Conservation (phyloP, 441 rosid genomes). For the Adansonia gregorii region DNA sequence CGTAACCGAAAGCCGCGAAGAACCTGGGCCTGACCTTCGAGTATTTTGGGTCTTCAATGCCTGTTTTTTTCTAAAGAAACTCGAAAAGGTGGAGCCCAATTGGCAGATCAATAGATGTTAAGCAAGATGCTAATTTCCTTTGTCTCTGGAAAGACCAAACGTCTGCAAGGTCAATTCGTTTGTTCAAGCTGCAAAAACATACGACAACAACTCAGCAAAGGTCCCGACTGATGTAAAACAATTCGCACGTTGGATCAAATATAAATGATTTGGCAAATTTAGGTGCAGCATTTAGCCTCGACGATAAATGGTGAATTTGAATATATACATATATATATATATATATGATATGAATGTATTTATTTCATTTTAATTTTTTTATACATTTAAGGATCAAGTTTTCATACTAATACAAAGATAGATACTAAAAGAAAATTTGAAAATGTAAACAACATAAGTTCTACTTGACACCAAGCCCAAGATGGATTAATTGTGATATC, state of each 20-base stretch:
- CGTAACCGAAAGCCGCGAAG: too few species aligned
- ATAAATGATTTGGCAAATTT: too few species aligned
- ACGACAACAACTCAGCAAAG: not conserved
- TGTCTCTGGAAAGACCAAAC: not conserved
- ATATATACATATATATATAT: too few species aligned
- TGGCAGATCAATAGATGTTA: too few species aligned
- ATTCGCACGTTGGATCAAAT: not conserved
- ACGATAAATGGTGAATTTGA: not conserved
- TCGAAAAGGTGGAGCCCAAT: not conserved
- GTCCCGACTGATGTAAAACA: not conserved
- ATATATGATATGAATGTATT: too few species aligned
- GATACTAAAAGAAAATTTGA: not conserved
- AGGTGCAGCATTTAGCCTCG: not conserved
- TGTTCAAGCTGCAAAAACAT: not conserved
- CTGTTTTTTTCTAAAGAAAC: not conserved
- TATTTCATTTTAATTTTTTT: too few species aligned
- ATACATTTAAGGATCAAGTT: too few species aligned
- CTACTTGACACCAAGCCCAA: not conserved
- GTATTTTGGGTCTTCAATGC: not conserved
- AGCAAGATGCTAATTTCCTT: not conserved
- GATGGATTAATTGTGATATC: not conserved
- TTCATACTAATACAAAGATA: too few species aligned
- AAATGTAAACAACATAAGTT: not conserved
- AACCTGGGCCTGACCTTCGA: too few species aligned
- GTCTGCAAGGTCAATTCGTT: not conserved